Evolutionary conservation across 345 rosid species (phyloP).

Genomic region (Abelmoschus esculentus): DNA sequence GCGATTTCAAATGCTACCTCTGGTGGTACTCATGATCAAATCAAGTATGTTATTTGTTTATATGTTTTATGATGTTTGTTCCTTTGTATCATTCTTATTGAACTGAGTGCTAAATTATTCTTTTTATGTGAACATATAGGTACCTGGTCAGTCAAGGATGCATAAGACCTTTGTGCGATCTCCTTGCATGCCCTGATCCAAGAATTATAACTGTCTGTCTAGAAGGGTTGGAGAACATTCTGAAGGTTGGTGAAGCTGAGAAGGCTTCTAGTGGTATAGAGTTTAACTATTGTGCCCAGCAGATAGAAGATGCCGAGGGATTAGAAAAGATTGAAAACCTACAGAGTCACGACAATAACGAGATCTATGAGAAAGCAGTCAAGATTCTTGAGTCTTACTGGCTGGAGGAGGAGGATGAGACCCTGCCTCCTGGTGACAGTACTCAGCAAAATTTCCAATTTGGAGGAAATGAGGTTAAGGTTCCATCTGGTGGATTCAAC

Average conservation of each 20-base stretch:
- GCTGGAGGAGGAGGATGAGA: slow-evolving; percentile 78
- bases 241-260: slow-evolving; percentile 81
- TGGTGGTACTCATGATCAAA: slow-evolving; percentile 80
- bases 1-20: slow-evolving; percentile 89
- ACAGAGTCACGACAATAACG: slow-evolving; percentile 75
- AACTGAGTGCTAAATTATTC: not conserved
- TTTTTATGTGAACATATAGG: slow-evolving; percentile 20
- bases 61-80: not conserved
- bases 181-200: slow-evolving; percentile 74
- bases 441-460: slow-evolving; percentile 51
- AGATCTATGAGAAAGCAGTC: slow-evolving; percentile 80
- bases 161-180: slow-evolving; percentile 79
- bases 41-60: slow-evolving; percentile 41
- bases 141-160: slow-evolving; percentile 65
- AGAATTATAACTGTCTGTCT: slow-evolving; percentile 67
- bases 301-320: slow-evolving; percentile 79
- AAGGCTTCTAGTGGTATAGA: slow-evolving; percentile 47
- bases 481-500: slow-evolving; percentile 78
- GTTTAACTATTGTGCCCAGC: slow-evolving; percentile 52
- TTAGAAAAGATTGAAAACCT: slow-evolving; percentile 76
- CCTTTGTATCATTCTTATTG: not conserved
- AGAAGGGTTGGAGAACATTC: slow-evolving; percentile 30
- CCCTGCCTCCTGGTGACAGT: slow-evolving; percentile 51
- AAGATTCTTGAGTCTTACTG: slow-evolving; percentile 78
- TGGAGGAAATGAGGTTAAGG: slow-evolving; percentile 47